phyloP scores from a whole-genome alignment of 371 early-diverging fungal genomes.

The Lichtheimia ornata region DNA sequence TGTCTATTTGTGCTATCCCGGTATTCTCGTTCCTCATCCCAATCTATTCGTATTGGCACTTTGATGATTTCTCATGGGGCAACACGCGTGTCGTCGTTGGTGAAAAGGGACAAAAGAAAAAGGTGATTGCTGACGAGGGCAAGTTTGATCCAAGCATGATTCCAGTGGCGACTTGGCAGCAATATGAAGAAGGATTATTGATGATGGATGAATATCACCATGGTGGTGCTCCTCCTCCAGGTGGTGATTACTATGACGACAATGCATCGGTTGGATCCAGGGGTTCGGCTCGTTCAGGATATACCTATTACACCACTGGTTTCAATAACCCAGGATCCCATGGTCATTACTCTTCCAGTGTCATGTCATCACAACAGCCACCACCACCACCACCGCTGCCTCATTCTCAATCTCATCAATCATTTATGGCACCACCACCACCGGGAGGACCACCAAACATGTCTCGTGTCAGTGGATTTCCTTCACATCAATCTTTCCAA shows the following conservation, averaged over 20 bases:
- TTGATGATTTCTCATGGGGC: constrained; percentile 87
- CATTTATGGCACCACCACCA: constrained; percentile 1
- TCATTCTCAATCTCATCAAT: constrained; percentile 1
- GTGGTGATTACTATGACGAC: constrained; percentile 14
- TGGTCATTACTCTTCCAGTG: constrained; percentile 18
- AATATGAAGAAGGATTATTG: constrained; percentile 73
- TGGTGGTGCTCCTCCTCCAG: not conserved
- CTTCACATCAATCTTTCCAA: constrained; percentile 17
- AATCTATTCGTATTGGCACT: constrained; percentile 84
- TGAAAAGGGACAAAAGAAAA: constrained; percentile 52
- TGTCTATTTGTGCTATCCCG: constrained; percentile 65
- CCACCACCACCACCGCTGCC: not conserved
- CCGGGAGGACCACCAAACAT: not conserved
- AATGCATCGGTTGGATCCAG: constrained; percentile 26
- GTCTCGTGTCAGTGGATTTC: not conserved
- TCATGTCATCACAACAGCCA: constrained; percentile 10
- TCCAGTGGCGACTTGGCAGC: constrained; percentile 84
- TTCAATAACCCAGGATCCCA: constrained; percentile 8
- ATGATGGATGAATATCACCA: constrained; percentile 10
- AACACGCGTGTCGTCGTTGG: constrained; percentile 81
- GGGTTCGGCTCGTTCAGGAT: constrained; percentile 29
- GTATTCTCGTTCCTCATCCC: constrained; percentile 60
- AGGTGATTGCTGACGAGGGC: constrained; percentile 56
- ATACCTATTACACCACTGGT: constrained; percentile 36
- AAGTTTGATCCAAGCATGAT: constrained; percentile 70